Conservation (phyloP, 1,139 yeast species). For the Geotrichum bryndzae region DNA sequence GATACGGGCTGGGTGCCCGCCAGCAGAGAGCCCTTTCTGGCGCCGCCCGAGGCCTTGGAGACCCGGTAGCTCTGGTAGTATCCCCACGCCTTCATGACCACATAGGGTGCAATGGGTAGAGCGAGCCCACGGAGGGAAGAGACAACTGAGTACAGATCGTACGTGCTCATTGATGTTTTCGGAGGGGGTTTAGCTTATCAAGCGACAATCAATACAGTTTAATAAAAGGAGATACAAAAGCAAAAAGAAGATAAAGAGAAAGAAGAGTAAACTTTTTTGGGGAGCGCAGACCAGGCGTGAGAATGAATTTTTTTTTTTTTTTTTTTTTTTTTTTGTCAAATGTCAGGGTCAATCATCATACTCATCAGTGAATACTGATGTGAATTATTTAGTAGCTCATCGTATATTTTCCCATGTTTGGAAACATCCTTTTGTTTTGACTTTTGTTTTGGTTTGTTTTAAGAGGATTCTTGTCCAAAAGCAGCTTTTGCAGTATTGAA, state of each 20-base stretch:
- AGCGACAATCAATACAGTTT: background rate
- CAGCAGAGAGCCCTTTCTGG: background rate
- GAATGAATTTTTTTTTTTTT: background rate
- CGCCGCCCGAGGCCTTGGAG: background rate
- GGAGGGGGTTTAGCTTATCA: background rate
- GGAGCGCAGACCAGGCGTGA: too few species aligned
- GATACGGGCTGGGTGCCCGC: slow-evolving; percentile 1
- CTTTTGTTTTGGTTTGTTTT: too few species aligned
- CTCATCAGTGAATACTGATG: too few species aligned
- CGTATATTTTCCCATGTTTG: too few species aligned
- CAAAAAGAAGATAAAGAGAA: background rate
- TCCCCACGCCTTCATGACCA: background rate
- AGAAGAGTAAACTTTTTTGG: background rate
- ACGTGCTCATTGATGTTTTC: background rate
- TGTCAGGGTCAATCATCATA: too few species aligned
- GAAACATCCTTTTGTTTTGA: too few species aligned
- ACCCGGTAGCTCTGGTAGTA: background rate
- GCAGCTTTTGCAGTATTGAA: too few species aligned
- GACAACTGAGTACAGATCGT: background rate
- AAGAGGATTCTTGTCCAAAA: too few species aligned
- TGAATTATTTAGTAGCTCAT: too few species aligned
- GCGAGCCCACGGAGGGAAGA: background rate
- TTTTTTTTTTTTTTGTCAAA: background rate
- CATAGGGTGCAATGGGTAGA: background rate
- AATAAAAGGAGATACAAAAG: background rate